Percentiles rank a stretch among this genome's conserved stretches.
Evolutionary conservation across 2,329 filamentous ascomycete genomes (phyloP).

Genomic region (Arachnomyces sp.): DNA sequence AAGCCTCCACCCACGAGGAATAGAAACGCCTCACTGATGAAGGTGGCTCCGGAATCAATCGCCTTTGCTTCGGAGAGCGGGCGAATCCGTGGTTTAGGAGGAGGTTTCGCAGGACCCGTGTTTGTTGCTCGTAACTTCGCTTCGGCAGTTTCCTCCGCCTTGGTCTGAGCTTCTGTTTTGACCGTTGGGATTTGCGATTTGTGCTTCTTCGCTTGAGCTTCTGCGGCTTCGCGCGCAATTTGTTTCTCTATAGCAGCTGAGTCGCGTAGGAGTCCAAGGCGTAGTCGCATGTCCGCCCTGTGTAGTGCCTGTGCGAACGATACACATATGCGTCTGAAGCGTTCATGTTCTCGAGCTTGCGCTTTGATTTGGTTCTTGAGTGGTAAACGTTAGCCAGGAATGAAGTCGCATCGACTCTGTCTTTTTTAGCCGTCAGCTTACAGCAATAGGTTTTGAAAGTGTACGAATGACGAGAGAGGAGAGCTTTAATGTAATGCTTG

Average conservation of each 20-base stretch:
- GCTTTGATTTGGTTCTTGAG: slow-evolving; percentile 57
- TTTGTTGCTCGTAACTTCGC: slow-evolving; percentile 33
- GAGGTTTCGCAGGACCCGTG: slow-evolving; percentile 40
- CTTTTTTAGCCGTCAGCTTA: slow-evolving; percentile 29
- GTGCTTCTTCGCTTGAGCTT: slow-evolving; percentile 47
- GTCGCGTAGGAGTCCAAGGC: slow-evolving; percentile 57
- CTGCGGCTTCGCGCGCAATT: slow-evolving; percentile 42
- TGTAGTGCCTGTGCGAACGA: slow-evolving; percentile 56
- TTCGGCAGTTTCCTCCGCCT: slow-evolving; percentile 45
- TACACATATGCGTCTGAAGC: slow-evolving; percentile 55
- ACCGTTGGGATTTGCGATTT: slow-evolving; percentile 48
- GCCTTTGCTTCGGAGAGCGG: slow-evolving; percentile 59
- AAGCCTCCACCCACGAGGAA: slow-evolving; percentile 55
- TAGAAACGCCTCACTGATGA: slow-evolving; percentile 59
- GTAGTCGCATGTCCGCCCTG: slow-evolving; percentile 59
- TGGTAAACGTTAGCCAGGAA: slow-evolving; percentile 3
- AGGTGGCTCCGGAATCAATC: slow-evolving; percentile 61
- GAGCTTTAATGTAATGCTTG: slow-evolving; percentile 55
- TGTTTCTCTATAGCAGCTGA: slow-evolving; percentile 42
- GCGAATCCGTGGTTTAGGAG: slow-evolving; percentile 47
- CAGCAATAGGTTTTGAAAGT: slow-evolving; percentile 59
- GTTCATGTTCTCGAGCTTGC: slow-evolving; percentile 60
- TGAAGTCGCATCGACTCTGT: not conserved
- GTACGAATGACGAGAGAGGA: slow-evolving; percentile 57
- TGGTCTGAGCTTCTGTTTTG: slow-evolving; percentile 53